Evolutionary conservation across 2,329 filamentous ascomycete species (phyloP).

Genomic region (Diaporthe caulivora): DNA sequence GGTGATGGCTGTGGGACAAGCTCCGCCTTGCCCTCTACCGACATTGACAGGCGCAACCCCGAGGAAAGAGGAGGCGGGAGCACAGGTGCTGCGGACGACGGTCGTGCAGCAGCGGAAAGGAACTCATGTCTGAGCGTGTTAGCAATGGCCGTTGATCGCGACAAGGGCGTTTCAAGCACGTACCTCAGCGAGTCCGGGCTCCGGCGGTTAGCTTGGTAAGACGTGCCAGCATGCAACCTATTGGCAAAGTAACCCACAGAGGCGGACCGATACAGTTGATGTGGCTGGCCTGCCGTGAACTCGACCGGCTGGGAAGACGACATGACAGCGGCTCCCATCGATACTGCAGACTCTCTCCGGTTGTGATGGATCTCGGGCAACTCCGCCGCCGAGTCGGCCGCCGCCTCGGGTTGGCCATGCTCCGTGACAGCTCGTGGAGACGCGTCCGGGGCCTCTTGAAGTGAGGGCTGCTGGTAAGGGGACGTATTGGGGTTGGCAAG

Average conservation of each 20-base stretch:
- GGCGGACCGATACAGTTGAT: conserved; percentile 46
- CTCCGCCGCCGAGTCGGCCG: conserved; percentile 19
- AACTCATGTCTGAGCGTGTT: conserved; percentile 54
- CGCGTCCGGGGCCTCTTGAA: conserved; percentile 27
- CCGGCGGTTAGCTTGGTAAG: conserved; percentile 63
- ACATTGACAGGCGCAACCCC: conserved; percentile 82
- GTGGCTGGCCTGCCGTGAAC: conserved; percentile 41
- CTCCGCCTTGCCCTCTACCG: conserved; percentile 91
- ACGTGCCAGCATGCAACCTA: conserved; percentile 66
- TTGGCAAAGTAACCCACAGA: conserved; percentile 67
- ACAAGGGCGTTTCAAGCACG: conserved; percentile 36
- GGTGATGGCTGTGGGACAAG: conserved; percentile 75
- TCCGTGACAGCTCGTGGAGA: conserved; percentile 28
- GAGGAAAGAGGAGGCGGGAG: conserved; percentile 58
- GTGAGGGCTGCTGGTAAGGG: conserved; percentile 23
- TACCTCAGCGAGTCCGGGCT: conserved; percentile 60
- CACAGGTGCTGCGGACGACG: conserved; percentile 55
- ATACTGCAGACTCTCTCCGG: conserved; percentile 32
- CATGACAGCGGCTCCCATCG: conserved; percentile 14
- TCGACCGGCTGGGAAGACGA: conserved; percentile 44
- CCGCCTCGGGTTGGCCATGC: conserved; percentile 29
- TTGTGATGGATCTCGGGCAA: conserved; percentile 11
- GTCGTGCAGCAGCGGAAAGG: conserved; percentile 58
- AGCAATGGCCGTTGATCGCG: conserved; percentile 28
- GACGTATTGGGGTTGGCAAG: conserved; percentile 33